Evolutionary conservation across 225 moss, liverwort and hornwort species (phyloP).

Genomic region (Thuidium tamariscinum): DNA sequence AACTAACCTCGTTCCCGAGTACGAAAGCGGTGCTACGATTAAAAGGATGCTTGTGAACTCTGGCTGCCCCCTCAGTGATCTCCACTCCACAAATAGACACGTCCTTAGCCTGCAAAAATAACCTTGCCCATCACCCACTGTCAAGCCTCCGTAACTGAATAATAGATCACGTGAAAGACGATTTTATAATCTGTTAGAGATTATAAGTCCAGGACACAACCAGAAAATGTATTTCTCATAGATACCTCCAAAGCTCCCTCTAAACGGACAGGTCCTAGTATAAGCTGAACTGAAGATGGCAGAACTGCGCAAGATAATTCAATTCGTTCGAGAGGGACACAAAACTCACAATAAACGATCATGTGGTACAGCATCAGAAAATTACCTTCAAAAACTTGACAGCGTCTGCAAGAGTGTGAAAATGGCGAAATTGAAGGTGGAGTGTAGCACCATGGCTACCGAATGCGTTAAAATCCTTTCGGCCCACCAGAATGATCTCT

Average conservation of each 20-base stretch:
- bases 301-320: not conserved
- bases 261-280: not conserved
- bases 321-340: not conserved
- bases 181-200: not conserved
- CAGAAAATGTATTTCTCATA: not conserved
- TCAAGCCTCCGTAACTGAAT: not conserved
- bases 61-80: slow-evolving; percentile 69
- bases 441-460: slow-evolving; percentile 96
- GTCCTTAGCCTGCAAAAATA: slow-evolving; percentile 52
- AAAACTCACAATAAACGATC: not conserved
- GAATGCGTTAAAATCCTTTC: slow-evolving; percentile 96
- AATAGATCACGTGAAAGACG: not conserved
- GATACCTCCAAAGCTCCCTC: not conserved
- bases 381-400: slow-evolving; percentile 80
- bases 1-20: slow-evolving; percentile 87
- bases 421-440: slow-evolving; percentile 89
- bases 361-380: not conserved
- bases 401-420: slow-evolving; percentile 68
- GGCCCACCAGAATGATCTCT: slow-evolving; percentile 82
- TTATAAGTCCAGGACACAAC: not conserved
- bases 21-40: slow-evolving; percentile 82
- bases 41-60: slow-evolving; percentile 80
- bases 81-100: slow-evolving; percentile 95
- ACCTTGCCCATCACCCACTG: slow-evolving; percentile 7
- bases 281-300: not conserved